Evolutionary conservation across 2,329 filamentous ascomycete species (phyloP).

Genomic region (Claviceps humidiphila): DNA sequence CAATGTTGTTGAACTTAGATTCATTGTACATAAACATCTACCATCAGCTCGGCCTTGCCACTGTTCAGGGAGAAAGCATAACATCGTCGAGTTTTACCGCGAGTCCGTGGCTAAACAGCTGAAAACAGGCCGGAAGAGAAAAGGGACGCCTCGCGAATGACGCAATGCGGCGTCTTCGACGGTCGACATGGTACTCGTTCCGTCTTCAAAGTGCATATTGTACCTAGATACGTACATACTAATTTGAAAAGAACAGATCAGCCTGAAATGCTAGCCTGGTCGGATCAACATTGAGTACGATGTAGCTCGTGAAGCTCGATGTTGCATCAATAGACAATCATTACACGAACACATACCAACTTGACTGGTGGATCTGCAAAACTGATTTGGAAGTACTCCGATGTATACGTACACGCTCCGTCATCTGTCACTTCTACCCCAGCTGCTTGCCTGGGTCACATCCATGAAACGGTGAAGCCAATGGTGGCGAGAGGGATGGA

Average conservation of each 20-base stretch:
- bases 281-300: background rate
- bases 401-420: constrained; percentile 9
- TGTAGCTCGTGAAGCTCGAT: background rate
- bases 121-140: background rate
- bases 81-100: background rate
- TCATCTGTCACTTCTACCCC: constrained; percentile 11
- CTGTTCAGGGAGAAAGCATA: background rate
- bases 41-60: background rate
- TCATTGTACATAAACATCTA: too few relatives aligned
- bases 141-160: background rate
- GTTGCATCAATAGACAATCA: background rate
- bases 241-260: background rate
- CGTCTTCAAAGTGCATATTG: too few relatives aligned
- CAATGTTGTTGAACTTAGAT: too few relatives aligned
- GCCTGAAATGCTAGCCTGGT: background rate
- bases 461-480: constrained; percentile 9
- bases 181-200: background rate
- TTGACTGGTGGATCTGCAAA: constrained; percentile 1
- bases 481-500: constrained; percentile 11
- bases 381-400: constrained; percentile 7
- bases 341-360: background rate
- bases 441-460: constrained; percentile 4
- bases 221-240: too few relatives aligned
- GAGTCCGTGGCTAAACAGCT: background rate
- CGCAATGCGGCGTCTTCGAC: background rate